These are phyloP conservation scores for Cajanus cajan DNA, from an alignment of 306 rosid genomes.

Conservation along the genomic window DNA sequence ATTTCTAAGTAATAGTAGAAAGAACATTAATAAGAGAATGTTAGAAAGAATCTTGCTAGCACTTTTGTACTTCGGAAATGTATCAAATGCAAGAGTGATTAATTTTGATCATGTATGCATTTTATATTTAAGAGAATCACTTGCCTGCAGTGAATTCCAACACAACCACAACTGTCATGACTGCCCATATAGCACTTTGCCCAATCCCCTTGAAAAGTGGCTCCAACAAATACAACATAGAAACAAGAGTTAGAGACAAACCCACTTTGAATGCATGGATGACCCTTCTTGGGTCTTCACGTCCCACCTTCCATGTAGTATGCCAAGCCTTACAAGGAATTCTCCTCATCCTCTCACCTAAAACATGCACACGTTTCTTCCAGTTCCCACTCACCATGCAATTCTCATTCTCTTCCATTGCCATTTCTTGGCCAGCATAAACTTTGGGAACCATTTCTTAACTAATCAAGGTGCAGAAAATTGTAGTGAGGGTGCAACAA, in stretches of 20 bases:
- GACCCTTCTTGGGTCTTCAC: constrained; percentile 81
- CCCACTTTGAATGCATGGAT: constrained; percentile 91
- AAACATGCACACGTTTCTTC: constrained; percentile 36
- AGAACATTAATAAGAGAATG: too few species aligned
- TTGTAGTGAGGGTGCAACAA: not conserved
- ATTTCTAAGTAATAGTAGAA: too few species aligned
- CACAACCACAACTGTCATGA: constrained; percentile 96
- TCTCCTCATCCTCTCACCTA: constrained; percentile 44
- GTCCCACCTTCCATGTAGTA: constrained; percentile 69
- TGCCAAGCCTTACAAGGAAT: constrained; percentile 47
- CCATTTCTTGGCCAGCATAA: constrained; percentile 57
- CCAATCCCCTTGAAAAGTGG: constrained; percentile 72
- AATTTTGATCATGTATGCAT: not conserved
- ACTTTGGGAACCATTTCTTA: constrained; percentile 55
- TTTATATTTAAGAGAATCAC: not conserved
- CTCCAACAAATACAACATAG: constrained; percentile 69
- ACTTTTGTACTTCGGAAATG: too few species aligned
- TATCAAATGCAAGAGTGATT: too few species aligned
- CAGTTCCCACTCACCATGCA: constrained; percentile 33
- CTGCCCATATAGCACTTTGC: constrained; percentile 83
- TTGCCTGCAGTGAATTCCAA: constrained; percentile 92
- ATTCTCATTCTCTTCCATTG: constrained; percentile 37
- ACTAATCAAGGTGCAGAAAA: not conserved
- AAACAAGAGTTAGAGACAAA: constrained; percentile 66
- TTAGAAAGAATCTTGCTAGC: too few species aligned